Conservation (phyloP, 2,329 filamentous ascomycete species). For the Diaporthe sp. region DNA sequence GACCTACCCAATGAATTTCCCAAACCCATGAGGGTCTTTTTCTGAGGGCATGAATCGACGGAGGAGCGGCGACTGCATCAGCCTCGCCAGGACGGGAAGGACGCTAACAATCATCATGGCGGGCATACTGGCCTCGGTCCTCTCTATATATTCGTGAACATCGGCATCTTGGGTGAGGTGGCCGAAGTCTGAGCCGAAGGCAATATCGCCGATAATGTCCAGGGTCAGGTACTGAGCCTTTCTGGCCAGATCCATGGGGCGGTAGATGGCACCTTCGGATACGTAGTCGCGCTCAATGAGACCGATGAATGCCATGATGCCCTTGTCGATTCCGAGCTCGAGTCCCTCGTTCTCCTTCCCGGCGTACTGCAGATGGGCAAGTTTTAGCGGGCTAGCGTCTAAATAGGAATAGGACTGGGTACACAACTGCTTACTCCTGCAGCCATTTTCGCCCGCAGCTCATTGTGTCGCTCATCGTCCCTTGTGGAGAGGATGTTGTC, state of each 20-base stretch:
- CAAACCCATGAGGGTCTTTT: constrained; percentile 41
- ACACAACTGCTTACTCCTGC: constrained; percentile 53
- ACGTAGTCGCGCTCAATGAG: constrained; percentile 60
- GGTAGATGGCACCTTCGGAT: constrained; percentile 48
- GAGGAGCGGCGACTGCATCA: constrained; percentile 36
- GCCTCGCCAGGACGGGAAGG: constrained; percentile 39
- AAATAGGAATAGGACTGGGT: constrained; percentile 25
- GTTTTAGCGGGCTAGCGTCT: constrained; percentile 31
- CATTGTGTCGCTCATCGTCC: constrained; percentile 53
- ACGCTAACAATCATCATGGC: constrained; percentile 50
- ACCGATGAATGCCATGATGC: constrained; percentile 46
- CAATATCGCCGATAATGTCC: constrained; percentile 67
- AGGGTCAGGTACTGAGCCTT: constrained; percentile 68
- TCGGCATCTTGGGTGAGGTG: constrained; percentile 62
- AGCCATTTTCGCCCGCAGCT: constrained; percentile 60
- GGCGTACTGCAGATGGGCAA: constrained; percentile 44
- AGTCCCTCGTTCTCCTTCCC: constrained; percentile 49
- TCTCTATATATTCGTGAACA: constrained; percentile 43
- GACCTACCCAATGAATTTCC: constrained; percentile 41
- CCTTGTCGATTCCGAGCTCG: constrained; percentile 46
- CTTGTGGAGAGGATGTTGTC: constrained; percentile 54
- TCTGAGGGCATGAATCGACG: constrained; percentile 42
- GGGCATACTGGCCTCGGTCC: constrained; percentile 50
- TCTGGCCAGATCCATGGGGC: constrained; percentile 63
- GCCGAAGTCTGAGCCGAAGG: constrained; percentile 64